phyloP scores from a whole-genome alignment of 2,329 filamentous ascomycete genomes.

The Pleomassaria siparia region DNA sequence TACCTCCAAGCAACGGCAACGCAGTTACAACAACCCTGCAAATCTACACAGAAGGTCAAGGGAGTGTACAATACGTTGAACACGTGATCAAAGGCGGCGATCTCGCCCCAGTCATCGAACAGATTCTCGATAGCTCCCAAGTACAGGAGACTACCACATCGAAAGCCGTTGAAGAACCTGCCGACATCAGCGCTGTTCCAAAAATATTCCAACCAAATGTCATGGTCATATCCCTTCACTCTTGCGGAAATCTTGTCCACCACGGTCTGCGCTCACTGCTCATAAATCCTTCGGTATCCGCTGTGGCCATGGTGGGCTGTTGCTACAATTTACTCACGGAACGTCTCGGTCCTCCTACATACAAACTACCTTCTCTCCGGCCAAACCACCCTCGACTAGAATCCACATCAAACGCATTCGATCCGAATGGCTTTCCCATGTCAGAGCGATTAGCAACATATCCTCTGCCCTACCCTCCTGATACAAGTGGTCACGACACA shows the following conservation, averaged over 20 bases:
- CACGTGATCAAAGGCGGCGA: conserved; percentile 74
- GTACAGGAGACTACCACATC: conserved; percentile 25
- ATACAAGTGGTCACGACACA: conserved; percentile 13
- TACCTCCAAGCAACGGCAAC: conserved; percentile 3
- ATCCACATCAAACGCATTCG: conserved; percentile 69
- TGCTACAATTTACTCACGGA: conserved; percentile 98
- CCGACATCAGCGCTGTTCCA: conserved; percentile 28
- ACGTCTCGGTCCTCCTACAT: conserved; percentile 80
- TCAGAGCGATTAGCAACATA: conserved; percentile 66
- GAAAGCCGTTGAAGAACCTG: conserved; percentile 21
- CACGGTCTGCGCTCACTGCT: conserved; percentile 85
- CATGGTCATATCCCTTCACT: conserved; percentile 94
- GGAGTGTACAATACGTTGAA: conserved; percentile 75
- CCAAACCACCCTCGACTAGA: conserved; percentile 71
- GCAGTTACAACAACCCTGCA: conserved; percentile 38
- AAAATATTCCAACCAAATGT: conserved; percentile 50
- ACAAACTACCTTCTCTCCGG: conserved; percentile 77
- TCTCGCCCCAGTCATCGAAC: conserved; percentile 65
- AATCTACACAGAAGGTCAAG: conserved; percentile 61
- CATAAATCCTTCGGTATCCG: conserved; percentile 78
- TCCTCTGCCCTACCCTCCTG: conserved; percentile 26
- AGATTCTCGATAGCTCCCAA: conserved; percentile 55
- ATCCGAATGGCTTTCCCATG: conserved; percentile 94
- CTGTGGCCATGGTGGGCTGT: conserved; percentile 95
- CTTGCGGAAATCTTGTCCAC: conserved; percentile 95